Base-by-base conservation (phyloP, 2,329 filamentous ascomycete genomes). In the Aspergillus niger region DNA sequence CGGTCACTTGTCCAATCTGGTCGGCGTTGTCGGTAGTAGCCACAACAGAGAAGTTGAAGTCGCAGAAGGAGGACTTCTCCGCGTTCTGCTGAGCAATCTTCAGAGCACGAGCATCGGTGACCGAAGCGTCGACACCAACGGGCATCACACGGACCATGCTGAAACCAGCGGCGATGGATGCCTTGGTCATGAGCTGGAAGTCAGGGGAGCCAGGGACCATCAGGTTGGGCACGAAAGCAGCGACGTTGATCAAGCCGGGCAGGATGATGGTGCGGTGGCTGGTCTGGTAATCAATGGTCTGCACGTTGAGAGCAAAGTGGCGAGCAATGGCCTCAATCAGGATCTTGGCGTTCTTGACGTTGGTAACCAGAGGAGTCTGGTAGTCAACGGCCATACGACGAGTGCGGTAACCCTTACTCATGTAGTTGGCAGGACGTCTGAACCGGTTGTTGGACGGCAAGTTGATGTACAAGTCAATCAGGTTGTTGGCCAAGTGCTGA, bases 281-380 rank as follows among this genome's bases (percentile, higher is more conserved):
- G 50, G 92, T 94, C 81, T 97, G 92, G 79, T 89, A 96, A 79
- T 99, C 95, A 59, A 93, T 87, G 66, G 88, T 89, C 73, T 87
- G 86, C 59, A 99, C 87, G 39, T 91, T 88, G 57, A 99, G 84
- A 67, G 93, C 88, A 73, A 92, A 97, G 76, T 96, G 90, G 61
- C 94, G 89, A 59, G 92, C 89, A 66, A 99, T 91, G 22, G 94
- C 95, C 80, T 99, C 95, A 56, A 99, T 89, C 55, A 99, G 81
- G 61, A 99, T 91, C 84, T 98, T 99, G 61, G 95, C 95, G 74
- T 97, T 98, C 86, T 99, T 99, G 77, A 99, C 95, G 71, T 99
- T 99, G 58, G 95, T 99, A 17, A 99, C 94, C 62, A 99, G 82
- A 60, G 95, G 95, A 57, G 95, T 96, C 80, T 98, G 94, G 80